Evolutionary conservation across 129 eudicot genomes (phyloP).

Genomic region (Erigeron canadensis): DNA sequence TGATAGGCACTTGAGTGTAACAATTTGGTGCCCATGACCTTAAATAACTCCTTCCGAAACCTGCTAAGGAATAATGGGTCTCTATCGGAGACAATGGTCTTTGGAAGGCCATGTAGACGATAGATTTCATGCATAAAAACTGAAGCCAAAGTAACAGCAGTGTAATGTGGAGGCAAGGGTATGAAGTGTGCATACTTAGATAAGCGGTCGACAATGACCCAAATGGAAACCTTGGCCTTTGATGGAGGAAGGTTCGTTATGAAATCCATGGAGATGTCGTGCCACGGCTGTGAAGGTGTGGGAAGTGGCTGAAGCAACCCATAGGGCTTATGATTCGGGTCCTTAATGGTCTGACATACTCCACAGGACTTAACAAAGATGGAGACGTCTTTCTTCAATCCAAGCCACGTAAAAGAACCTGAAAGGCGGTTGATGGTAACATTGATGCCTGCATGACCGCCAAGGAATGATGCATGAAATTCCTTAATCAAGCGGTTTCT

Average conservation of each 20-base stretch:
- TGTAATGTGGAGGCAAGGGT: neutral
- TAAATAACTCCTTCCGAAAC: no score
- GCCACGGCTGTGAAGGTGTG: neutral
- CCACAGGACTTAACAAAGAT: no score
- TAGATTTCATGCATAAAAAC: no score
- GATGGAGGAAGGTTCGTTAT: neutral
- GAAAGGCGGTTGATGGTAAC: neutral
- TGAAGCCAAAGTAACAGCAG: no score
- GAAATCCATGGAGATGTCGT: neutral
- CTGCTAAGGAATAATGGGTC: no score
- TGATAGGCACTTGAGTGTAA: neutral
- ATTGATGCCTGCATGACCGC: neutral
- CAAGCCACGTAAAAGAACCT: neutral
- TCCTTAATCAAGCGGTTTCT: neutral
- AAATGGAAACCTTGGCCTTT: neutral
- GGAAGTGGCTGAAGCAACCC: slow-evolving; percentile 10
- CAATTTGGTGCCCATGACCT: neutral
- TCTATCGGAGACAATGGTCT: no score
- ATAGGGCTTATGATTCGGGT: neutral
- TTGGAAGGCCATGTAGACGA: no score
- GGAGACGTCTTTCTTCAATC: neutral
- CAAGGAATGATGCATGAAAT: neutral
- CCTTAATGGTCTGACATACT: neutral
- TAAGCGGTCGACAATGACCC: neutral
- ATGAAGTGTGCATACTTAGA: slow-evolving; percentile 5